Evolutionary conservation across 495 filamentous ascomycete species (phyloP).

Genomic region (Schizothecium vesticola): DNA sequence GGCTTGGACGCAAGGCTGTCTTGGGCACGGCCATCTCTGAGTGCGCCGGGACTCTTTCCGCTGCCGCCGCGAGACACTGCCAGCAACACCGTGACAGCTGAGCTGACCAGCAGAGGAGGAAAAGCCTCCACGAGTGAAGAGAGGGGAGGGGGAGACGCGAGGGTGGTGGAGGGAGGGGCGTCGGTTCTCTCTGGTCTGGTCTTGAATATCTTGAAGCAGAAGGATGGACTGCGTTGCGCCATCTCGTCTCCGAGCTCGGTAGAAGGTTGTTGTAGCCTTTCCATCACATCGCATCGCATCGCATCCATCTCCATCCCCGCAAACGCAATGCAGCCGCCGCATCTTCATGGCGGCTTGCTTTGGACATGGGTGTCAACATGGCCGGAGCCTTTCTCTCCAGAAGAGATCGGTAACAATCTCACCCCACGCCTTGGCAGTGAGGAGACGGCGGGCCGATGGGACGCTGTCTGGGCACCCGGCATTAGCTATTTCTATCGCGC

Average conservation of each 20-base stretch:
- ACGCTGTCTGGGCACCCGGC: neutral
- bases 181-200: neutral
- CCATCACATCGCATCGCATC: neutral
- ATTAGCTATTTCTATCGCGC: neutral
- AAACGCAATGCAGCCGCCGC: neutral
- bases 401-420: neutral
- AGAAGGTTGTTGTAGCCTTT: neutral
- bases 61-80: neutral
- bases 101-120: neutral
- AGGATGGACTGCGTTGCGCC: neutral
- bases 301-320: neutral
- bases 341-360: neutral
- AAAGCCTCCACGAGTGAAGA: neutral
- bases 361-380: neutral
- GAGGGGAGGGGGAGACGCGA: neutral
- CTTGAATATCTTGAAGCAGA: neutral
- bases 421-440: constrained; percentile 6
- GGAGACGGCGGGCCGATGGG: neutral
- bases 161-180: neutral
- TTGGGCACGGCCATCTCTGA: neutral
- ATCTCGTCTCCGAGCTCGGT: neutral
- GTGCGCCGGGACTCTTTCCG: neutral
- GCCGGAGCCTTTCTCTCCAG: neutral
- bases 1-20: neutral
- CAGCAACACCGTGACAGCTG: neutral